These are phyloP conservation scores for Triticum timopheevii DNA, from an alignment of 176 grass and related monocot genomes.

Conservation along the genomic window DNA sequence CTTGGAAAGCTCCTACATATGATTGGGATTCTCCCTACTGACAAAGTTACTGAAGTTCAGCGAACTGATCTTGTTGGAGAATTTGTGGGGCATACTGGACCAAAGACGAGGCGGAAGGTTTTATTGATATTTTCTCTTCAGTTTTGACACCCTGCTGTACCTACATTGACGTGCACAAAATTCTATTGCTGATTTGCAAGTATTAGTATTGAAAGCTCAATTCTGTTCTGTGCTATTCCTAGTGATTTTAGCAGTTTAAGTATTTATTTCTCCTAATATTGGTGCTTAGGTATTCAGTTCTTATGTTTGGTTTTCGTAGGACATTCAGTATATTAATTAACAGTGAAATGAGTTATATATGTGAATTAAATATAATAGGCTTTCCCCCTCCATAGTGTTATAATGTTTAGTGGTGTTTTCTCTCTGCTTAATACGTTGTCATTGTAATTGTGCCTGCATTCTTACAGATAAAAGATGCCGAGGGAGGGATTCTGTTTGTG, in stretches of 20 bases:
- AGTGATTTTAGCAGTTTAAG: background rate
- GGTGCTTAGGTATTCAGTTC: background rate
- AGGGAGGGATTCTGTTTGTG: slow-evolving; percentile 90
- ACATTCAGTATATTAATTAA: background rate
- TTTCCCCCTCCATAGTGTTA: background rate
- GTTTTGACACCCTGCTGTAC: background rate
- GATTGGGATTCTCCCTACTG: slow-evolving; percentile 84
- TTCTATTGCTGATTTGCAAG: background rate
- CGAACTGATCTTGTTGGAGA: slow-evolving; percentile 98
- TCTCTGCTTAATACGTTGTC: background rate
- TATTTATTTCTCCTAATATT: background rate
- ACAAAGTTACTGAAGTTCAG: slow-evolving; percentile 95
- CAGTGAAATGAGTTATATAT: background rate
- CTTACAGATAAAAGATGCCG: slow-evolving; percentile 82
- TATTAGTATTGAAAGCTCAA: background rate
- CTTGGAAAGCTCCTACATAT: slow-evolving; percentile 90
- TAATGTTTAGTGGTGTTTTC: background rate
- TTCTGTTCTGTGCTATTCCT: background rate
- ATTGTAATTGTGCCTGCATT: background rate
- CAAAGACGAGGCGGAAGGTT: slow-evolving; percentile 94
- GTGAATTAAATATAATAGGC: background rate
- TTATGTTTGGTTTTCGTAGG: slow-evolving; percentile 1
- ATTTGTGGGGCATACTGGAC: slow-evolving; percentile 97
- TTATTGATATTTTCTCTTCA: slow-evolving; percentile 15
- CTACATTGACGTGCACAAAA: background rate